Evolutionary conservation across 345 rosid genomes (phyloP), one percentile per base, ranked within the genome.

Genomic region (Erucastrum elatum): DNA sequence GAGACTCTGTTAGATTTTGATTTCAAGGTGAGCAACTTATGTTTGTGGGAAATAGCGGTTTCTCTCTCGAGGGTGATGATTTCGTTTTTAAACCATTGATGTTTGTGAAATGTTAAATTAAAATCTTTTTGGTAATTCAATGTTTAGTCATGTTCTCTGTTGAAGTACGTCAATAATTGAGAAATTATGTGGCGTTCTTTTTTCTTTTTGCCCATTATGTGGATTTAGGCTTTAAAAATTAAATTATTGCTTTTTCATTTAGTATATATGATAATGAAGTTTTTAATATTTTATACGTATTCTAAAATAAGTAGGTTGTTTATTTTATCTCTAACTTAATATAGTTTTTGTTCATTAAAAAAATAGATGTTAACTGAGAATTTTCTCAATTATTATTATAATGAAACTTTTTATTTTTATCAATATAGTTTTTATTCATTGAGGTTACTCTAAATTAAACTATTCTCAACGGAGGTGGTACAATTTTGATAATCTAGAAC

Each of bases 21-120:
- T 62, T 51, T 29, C 46, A 15, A 25, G 62, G 13, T 66, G 62
- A 60, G 56, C n/a, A 49, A 13, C 17, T 2, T n/a, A 72, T 17
- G 68, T 78, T 64, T 64, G 66, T 2, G 15, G n/a, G 6, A 15
- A 41, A 77, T 9, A 71, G 59, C 71, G 51, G 81, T 78, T 78
- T 39, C 61, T 77, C 8, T 70, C 3, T 10, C 46, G 27, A 29
- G 30, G 66, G 34, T 66, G 15, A 56, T 12, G 11, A 77, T 27
- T 53, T 77, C 56, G 56, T n/a, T 49, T 41, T 49, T 49, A n/a
- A n/a, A 1, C 4, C n/a, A 41, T 49, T n/a, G 56, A 5, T 49
- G 55, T 49, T n/a, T n/a, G 8, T 0, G 8, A 49, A 49, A 49
- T 49, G 55, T 49, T 49, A 49, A 49, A 44, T 44, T 12, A 44